Conservation (phyloP, 768 basidiomycete genomes). For the Lanmaoa pseudosensibilis region DNA sequence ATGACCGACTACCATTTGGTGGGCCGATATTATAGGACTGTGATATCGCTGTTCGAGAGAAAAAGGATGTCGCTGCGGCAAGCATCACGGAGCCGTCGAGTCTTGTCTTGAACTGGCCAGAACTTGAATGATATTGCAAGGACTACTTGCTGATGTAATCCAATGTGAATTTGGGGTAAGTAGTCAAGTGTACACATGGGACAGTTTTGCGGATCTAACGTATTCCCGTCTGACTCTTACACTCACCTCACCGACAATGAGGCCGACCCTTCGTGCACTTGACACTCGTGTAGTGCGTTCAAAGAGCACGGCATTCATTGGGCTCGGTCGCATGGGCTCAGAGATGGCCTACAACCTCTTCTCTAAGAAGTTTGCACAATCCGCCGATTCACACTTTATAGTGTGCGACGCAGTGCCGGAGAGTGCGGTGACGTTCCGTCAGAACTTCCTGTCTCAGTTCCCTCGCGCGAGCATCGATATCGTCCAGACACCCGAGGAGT, state of each 20-base stretch:
- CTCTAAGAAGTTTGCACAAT: constrained; percentile 62
- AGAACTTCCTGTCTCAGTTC: constrained; percentile 54
- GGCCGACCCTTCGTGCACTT: constrained; percentile 44
- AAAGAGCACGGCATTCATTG: constrained; percentile 74
- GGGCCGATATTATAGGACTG: constrained; percentile 73
- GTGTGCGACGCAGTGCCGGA: constrained; percentile 77
- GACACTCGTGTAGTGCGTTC: constrained; percentile 38
- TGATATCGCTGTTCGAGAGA: constrained; percentile 75
- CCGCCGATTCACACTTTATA: constrained; percentile 58
- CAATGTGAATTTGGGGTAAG: no score
- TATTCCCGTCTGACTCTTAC: background rate
- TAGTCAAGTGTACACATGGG: background rate
- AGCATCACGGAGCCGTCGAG: constrained; percentile 47
- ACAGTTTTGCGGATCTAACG: constrained; percentile 1
- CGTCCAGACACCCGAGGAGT: constrained; percentile 71
- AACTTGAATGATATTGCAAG: background rate
- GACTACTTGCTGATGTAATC: constrained; percentile 12
- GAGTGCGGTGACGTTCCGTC: constrained; percentile 54
- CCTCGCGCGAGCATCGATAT: constrained; percentile 60
- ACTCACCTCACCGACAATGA: constrained; percentile 40
- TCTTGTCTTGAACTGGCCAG: background rate
- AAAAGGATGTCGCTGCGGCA: constrained; percentile 82
- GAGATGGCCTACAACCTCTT: constrained; percentile 88
- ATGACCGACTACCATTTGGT: constrained; percentile 36
- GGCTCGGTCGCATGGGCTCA: constrained; percentile 85